A percentile compares a stretch with the other conserved stretches of the same genome.
Conservation (phyloP, 441 rosid genomes). For the Populus tomentosa region DNA sequence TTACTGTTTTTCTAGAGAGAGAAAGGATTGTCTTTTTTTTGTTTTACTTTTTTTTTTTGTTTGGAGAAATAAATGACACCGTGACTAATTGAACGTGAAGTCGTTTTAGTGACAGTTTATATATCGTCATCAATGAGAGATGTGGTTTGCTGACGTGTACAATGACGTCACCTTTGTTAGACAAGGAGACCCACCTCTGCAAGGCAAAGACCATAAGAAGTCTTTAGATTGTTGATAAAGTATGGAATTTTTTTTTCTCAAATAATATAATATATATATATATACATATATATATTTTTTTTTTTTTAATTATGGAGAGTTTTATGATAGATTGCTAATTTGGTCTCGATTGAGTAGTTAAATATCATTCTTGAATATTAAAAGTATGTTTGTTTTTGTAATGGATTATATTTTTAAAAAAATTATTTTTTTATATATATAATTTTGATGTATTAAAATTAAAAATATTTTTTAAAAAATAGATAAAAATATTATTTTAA, state of each 20-base stretch:
- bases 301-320: no score
- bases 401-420: no score
- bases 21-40: neutral
- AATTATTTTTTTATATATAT: no score
- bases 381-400: no score
- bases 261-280: neutral
- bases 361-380: neutral
- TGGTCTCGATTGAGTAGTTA: neutral
- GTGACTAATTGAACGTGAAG: conserved; percentile 28
- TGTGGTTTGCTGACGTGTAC: conserved; percentile 31
- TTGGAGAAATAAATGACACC: neutral
- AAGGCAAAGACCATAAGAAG: neutral
- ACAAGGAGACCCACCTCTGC: neutral
- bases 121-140: conserved; percentile 34
- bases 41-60: neutral
- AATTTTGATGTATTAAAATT: fast-evolving
- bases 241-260: neutral
- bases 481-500: no score
- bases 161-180: conserved; percentile 25
- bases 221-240: neutral
- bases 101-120: conserved; percentile 37
- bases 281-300: neutral
- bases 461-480: no score
- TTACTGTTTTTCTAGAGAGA: conserved; percentile 2
- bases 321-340: neutral